Evolutionary conservation across 1,139 yeast genomes (phyloP).

Genomic region (Yamadazyma membranifaciens): DNA sequence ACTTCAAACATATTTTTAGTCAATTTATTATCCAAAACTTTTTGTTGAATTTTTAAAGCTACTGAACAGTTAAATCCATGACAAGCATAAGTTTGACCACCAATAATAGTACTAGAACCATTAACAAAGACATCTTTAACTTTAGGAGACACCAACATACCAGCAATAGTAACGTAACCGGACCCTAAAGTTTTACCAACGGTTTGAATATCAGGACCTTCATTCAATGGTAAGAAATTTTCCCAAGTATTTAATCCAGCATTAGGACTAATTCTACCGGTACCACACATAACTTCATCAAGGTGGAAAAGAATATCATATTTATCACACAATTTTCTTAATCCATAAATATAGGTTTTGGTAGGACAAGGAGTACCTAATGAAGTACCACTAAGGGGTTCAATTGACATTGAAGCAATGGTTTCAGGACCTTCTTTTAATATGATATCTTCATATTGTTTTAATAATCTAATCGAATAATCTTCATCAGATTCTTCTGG

Average conservation of each 20-base stretch:
- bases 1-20: constrained; percentile 47
- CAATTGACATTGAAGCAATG: constrained; percentile 52
- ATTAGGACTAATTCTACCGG: constrained; percentile 45
- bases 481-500: constrained; percentile 49
- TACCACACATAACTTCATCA: constrained; percentile 69
- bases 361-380: constrained; percentile 57
- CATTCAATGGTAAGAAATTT: constrained; percentile 36
- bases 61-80: constrained; percentile 60
- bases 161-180: constrained; percentile 63
- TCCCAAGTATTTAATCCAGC: constrained; percentile 50
- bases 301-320: constrained; percentile 56
- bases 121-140: constrained; percentile 42
- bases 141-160: constrained; percentile 53
- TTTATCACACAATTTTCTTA: constrained; percentile 53
- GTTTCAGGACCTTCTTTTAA: constrained; percentile 51
- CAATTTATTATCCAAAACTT: constrained; percentile 42
- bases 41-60: constrained; percentile 57
- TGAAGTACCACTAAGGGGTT: constrained; percentile 59
- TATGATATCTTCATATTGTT: constrained; percentile 49
- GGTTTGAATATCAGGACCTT: constrained; percentile 60
- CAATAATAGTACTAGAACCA: constrained; percentile 45
- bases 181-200: constrained; percentile 67
- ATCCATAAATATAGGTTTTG: constrained; percentile 56
- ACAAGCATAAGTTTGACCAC: constrained; percentile 63
- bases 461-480: constrained; percentile 45